Conservation (phyloP, 2,329 filamentous ascomycete genomes). For the Pestalotiopsis fici region DNA sequence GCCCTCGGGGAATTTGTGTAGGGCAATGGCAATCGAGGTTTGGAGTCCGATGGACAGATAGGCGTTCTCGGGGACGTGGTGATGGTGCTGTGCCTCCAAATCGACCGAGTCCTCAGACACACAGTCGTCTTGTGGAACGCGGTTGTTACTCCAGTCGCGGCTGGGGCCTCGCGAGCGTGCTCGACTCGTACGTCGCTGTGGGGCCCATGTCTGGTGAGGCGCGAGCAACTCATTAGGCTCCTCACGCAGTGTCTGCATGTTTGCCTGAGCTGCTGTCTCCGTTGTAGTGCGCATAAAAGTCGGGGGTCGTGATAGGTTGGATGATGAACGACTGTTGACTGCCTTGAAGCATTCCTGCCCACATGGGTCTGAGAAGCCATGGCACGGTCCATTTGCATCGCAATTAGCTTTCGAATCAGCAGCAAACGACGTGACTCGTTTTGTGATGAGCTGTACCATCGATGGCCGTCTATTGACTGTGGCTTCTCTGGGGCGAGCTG, state of each 20-base stretch:
- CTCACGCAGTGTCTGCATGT: constrained; percentile 22
- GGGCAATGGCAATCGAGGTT: constrained; percentile 89
- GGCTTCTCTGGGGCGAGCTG: constrained; percentile 24
- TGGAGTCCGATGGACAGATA: constrained; percentile 96
- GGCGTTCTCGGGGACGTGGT: constrained; percentile 92
- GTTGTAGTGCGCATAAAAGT: constrained; percentile 44
- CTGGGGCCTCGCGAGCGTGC: constrained; percentile 29
- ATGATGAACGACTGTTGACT: constrained; percentile 38
- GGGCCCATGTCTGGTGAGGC: constrained; percentile 18
- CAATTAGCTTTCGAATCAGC: constrained; percentile 66
- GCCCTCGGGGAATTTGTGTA: constrained; percentile 91
- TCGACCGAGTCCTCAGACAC: constrained; percentile 35
- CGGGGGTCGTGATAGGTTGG: constrained; percentile 31
- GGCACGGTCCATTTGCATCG: constrained; percentile 62
- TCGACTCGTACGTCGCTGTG: constrained; percentile 25
- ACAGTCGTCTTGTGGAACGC: constrained; percentile 18
- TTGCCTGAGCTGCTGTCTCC: constrained; percentile 29
- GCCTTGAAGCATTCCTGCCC: constrained; percentile 68
- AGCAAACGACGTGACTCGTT: constrained; percentile 64
- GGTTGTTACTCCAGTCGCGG: constrained; percentile 26
- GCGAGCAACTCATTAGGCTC: constrained; percentile 16
- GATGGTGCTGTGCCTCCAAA: constrained; percentile 70
- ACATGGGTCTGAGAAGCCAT: constrained; percentile 65
- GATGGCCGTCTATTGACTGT: constrained; percentile 50
- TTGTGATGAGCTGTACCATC: constrained; percentile 50